A percentile compares a stretch with the other conserved stretches of the same genome.
These are phyloP conservation scores for Stygiomarasmius scandens DNA, from an alignment of 1,284 basidiomycete species.

Conservation along the genomic window DNA sequence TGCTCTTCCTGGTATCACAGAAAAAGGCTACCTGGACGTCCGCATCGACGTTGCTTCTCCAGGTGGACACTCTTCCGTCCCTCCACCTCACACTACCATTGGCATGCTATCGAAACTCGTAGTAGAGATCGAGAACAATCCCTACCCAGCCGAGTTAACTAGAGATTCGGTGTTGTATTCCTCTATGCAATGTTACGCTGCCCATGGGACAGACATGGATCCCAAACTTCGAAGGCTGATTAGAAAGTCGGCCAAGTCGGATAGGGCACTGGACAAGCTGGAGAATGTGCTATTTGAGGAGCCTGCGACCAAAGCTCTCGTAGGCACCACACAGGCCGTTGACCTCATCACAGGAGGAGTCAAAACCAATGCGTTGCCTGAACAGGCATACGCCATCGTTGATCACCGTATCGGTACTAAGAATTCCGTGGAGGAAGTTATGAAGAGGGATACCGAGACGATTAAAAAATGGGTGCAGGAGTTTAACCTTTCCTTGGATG, in stretches of 20 bases:
- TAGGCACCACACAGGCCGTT: conserved; percentile 60
- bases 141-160: conserved; percentile 33
- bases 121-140: conserved; percentile 44
- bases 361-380: conserved; percentile 65
- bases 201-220: conserved; percentile 37
- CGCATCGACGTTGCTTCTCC: conserved; percentile 43
- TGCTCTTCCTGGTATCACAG: conserved; percentile 48
- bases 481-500: conserved; percentile 47
- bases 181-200: conserved; percentile 30
- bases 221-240: conserved; percentile 28
- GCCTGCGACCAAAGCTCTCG: conserved; percentile 27
- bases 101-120: conserved; percentile 48
- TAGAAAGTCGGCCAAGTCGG: conserved; percentile 19
- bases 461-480: conserved; percentile 43
- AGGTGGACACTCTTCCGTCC: conserved; percentile 59
- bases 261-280: conserved; percentile 32
- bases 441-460: conserved; percentile 41
- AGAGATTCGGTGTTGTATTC: conserved; percentile 29
- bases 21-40: conserved; percentile 60
- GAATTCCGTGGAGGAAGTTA: conserved; percentile 47
- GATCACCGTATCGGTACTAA: conserved; percentile 64
- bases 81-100: conserved; percentile 49
- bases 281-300: conserved; percentile 31
- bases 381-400: conserved; percentile 55
- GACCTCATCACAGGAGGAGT: conserved; percentile 60